Evolutionary conservation across 1,284 basidiomycete species (phyloP).

Genomic region (Cryptococcus deneoformans): DNA sequence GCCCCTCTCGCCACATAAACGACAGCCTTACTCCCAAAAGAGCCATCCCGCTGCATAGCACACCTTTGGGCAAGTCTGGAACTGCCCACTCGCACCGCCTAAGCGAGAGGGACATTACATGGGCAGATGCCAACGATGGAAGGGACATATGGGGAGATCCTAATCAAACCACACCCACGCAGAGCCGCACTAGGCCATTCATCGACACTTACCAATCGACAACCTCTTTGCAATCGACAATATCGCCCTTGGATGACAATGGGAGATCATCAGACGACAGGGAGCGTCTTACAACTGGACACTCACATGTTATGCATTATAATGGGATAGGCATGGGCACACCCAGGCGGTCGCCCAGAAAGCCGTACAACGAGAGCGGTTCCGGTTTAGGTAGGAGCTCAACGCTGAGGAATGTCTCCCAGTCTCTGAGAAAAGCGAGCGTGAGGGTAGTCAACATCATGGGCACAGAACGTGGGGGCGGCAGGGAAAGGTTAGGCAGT

Average conservation of each 20-base stretch:
- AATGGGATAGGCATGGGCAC: background rate
- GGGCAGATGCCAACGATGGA: slow-evolving; percentile 3
- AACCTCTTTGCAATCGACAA: background rate
- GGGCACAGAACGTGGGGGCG: slow-evolving; percentile 51
- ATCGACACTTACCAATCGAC: background rate
- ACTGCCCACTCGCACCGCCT: slow-evolving; percentile 9
- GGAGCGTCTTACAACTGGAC: slow-evolving; percentile 11
- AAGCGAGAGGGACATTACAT: slow-evolving; percentile 13
- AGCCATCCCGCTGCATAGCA: background rate
- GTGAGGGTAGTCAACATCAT: slow-evolving; percentile 79
- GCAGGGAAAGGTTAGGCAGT: slow-evolving; percentile 19
- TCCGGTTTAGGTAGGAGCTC: slow-evolving; percentile 22
- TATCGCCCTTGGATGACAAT: background rate
- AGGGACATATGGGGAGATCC: slow-evolving; percentile 6
- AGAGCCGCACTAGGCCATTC: background rate
- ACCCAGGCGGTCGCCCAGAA: slow-evolving; percentile 4
- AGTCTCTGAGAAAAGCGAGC: slow-evolving; percentile 52
- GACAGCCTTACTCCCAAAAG: background rate
- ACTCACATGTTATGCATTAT: background rate
- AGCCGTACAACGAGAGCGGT: slow-evolving; percentile 5
- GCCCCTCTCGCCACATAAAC: background rate
- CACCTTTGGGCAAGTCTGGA: slow-evolving; percentile 28
- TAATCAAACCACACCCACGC: background rate
- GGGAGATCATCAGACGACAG: slow-evolving; percentile 7
- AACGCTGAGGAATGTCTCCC: slow-evolving; percentile 37